A percentile compares a stretch with the other conserved stretches of the same genome.
Conservation (phyloP, 2,329 filamentous ascomycete genomes). For the Fusarium xyrophilum region DNA sequence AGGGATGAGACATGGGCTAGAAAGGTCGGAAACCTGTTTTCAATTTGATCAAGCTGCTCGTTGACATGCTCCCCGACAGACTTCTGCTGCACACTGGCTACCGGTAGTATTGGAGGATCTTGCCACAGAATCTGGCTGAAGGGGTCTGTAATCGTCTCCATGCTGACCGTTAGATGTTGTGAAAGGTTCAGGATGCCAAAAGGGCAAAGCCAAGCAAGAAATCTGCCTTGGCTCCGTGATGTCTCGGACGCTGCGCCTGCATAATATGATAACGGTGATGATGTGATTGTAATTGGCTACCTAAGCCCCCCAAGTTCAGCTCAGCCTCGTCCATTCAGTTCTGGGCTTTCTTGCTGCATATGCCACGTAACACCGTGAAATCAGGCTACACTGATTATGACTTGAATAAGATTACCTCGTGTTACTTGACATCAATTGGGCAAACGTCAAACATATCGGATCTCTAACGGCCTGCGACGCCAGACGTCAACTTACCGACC, state of each 20-base stretch:
- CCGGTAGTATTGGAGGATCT: rapidly evolving
- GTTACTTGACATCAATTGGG: neutral
- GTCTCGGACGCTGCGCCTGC: neutral
- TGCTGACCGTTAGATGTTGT: rapidly evolving
- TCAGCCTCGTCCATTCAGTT: neutral
- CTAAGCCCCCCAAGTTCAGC: neutral
- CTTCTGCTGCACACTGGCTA: rapidly evolving
- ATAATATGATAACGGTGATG: neutral
- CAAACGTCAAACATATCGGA: neutral
- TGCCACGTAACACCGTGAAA: neutral
- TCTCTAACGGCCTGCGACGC: neutral
- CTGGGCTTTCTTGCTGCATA: neutral
- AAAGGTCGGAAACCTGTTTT: neutral
- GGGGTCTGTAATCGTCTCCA: neutral
- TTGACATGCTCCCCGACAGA: rapidly evolving
- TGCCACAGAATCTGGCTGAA: neutral
- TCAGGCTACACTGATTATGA: neutral
- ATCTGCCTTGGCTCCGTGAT: neutral
- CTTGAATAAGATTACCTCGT: neutral
- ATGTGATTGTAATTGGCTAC: neutral
- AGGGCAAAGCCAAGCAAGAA: rapidly evolving
- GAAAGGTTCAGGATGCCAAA: rapidly evolving
- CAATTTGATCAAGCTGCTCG: neutral
- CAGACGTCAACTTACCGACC: no score
- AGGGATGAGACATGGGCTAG: neutral